Evolutionary conservation across 148 eudicot genomes (phyloP).

Genomic region (Rhododendron mucronatum): DNA sequence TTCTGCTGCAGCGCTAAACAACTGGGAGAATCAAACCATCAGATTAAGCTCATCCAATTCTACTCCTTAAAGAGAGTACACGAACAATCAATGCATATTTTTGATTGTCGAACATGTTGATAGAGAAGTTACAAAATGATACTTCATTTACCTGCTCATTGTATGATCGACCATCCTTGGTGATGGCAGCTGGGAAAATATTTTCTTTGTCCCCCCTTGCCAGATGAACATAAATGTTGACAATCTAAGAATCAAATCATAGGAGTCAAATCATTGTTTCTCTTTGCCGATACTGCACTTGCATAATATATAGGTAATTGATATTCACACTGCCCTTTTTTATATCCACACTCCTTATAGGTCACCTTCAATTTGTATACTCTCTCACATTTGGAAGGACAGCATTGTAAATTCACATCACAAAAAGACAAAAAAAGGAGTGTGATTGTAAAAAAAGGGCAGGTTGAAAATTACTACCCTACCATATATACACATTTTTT

Average conservation of each 20-base stretch:
- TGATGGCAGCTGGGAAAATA: slow-evolving; percentile 83
- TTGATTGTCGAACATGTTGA: neutral
- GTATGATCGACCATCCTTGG: slow-evolving; percentile 92
- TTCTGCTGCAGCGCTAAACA: slow-evolving; percentile 81
- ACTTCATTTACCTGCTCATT: slow-evolving; percentile 66
- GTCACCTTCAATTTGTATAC: neutral
- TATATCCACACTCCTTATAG: neutral
- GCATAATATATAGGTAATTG: neutral
- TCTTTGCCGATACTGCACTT: neutral
- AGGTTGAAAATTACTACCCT: neutral
- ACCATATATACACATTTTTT: neutral
- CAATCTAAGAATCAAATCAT: slow-evolving; percentile 55
- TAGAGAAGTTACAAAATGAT: neutral
- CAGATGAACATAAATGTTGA: slow-evolving; percentile 80
- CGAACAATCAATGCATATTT: neutral
- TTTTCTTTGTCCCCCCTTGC: slow-evolving; percentile 81
- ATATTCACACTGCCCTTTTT: neutral
- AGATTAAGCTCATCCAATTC: neutral
- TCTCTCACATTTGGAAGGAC: neutral
- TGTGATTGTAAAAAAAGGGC: neutral
- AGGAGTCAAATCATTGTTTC: neutral
- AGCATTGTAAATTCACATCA: neutral
- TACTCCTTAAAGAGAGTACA: neutral
- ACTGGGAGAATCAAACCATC: slow-evolving; percentile 35
- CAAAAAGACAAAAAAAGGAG: neutral